A percentile compares a stretch with the other conserved stretches of the same genome.
phyloP scores from a whole-genome alignment of 805 yeast species.

The Monosporozyma aquatica region DNA sequence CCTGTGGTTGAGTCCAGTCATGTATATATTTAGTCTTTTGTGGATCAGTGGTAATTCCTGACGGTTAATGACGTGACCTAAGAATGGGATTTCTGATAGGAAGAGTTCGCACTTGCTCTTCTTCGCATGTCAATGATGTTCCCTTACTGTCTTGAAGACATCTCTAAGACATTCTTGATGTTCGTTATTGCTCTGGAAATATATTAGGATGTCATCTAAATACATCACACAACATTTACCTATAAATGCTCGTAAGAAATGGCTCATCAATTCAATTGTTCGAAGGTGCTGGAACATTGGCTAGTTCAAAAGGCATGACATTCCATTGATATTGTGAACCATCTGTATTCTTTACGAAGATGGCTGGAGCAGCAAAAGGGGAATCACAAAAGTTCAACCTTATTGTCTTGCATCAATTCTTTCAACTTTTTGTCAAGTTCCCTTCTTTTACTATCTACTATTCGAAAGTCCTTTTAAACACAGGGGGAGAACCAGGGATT shows the following conservation, averaged over 20 bases:
- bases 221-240: not conserved
- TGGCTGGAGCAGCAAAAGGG: no score
- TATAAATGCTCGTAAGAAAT: not conserved
- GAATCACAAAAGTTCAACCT: no score
- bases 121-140: not conserved
- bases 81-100: not conserved
- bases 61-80: not conserved
- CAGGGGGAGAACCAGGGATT: no score
- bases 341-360: no score
- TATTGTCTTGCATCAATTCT: no score
- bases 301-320: constrained; percentile 6
- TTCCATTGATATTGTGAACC: not conserved
- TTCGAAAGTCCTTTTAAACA: constrained; percentile 1
- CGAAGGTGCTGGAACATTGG: constrained; percentile 3
- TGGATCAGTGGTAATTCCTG: not conserved
- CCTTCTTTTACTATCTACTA: no score
- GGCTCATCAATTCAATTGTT: not conserved
- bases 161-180: not conserved
- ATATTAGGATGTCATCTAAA: constrained; percentile 2
- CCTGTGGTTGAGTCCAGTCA: constrained; percentile 1
- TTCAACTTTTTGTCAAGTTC: no score
- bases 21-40: not conserved
- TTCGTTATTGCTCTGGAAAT: not conserved
- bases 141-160: not conserved
- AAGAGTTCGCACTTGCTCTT: constrained; percentile 1